Evolutionary conservation across 495 filamentous ascomycete species (phyloP).

Genomic region (Hyphodiscus hymeniophilus): DNA sequence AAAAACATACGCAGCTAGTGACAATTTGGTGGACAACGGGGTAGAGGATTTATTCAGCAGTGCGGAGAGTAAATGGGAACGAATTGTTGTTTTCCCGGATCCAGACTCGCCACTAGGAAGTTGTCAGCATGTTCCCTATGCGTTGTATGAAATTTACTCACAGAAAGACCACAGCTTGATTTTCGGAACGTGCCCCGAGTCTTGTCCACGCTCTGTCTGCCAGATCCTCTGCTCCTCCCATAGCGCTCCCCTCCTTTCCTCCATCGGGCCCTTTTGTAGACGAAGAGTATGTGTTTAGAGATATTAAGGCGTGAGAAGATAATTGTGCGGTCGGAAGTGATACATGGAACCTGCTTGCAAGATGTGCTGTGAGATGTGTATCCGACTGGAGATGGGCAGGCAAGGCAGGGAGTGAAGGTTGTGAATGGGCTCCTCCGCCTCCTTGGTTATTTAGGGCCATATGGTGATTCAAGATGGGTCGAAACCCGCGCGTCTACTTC

Average conservation of each 20-base stretch:
- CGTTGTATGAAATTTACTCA: slow-evolving; percentile 38
- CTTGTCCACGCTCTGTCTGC: slow-evolving; percentile 76
- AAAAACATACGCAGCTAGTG: slow-evolving; percentile 88
- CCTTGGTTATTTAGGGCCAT: slow-evolving; percentile 23
- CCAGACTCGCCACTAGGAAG: slow-evolving; percentile 77
- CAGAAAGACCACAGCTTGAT: slow-evolving; percentile 88
- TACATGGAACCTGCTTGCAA: slow-evolving; percentile 92
- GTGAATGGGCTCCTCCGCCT: slow-evolving; percentile 64
- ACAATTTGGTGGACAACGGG: slow-evolving; percentile 84
- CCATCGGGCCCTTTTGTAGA: slow-evolving; percentile 86
- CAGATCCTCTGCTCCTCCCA: slow-evolving; percentile 82
- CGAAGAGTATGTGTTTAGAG: slow-evolving; percentile 86
- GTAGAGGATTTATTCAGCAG: slow-evolving; percentile 83
- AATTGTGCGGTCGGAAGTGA: slow-evolving; percentile 77
- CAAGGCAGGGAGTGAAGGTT: slow-evolving; percentile 79
- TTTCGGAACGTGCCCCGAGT: slow-evolving; percentile 82
- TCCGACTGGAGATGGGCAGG: slow-evolving; percentile 92
- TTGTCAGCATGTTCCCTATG: background rate
- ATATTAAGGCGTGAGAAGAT: slow-evolving; percentile 83
- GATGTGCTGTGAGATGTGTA: slow-evolving; percentile 88
- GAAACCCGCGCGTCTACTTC: slow-evolving; percentile 14
- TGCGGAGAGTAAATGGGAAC: slow-evolving; percentile 76
- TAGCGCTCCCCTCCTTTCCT: slow-evolving; percentile 73
- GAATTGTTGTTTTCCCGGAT: slow-evolving; percentile 89
- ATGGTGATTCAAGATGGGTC: slow-evolving; percentile 11